phyloP scores from a whole-genome alignment of 2,329 filamentous ascomycete species.

The Ciborinia camelliae region DNA sequence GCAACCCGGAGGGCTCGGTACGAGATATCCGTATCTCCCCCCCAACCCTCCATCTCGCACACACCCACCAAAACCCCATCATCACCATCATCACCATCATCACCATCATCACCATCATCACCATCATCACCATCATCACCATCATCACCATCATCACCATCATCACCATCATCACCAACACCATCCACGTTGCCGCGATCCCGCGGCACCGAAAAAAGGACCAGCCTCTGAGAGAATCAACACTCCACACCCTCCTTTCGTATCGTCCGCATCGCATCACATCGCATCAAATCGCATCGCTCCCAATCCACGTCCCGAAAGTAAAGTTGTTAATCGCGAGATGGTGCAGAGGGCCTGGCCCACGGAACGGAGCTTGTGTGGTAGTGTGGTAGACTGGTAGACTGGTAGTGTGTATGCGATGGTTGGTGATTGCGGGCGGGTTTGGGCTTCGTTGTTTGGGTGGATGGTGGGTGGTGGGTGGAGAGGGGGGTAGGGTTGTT shows the following conservation, averaged over 20 bases:
- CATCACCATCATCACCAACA: constrained; percentile 66
- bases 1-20: constrained; percentile 65
- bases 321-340: constrained; percentile 53
- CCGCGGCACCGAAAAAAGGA: constrained; percentile 57
- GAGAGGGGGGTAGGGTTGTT: too few relatives aligned
- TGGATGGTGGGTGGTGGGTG: background rate
- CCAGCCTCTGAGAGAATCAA: too few relatives aligned
- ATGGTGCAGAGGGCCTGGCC: constrained; percentile 42
- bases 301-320: constrained; percentile 69
- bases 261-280: constrained; percentile 70
- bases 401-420: too few relatives aligned
- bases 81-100: constrained; percentile 64
- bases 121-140: constrained; percentile 64
- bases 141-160: constrained; percentile 66
- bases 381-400: too few relatives aligned
- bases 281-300: too few relatives aligned
- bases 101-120: constrained; percentile 64
- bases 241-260: constrained; percentile 58
- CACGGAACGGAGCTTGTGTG: background rate
- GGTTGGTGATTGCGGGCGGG: background rate
- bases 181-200: constrained; percentile 77
- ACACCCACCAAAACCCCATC: constrained; percentile 51
- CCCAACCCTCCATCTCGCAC: constrained; percentile 56
- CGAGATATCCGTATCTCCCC: constrained; percentile 60
- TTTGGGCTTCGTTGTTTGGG: background rate